Conservation (phyloP, 106 monocot species). For the Dioscorea dumetorum region DNA sequence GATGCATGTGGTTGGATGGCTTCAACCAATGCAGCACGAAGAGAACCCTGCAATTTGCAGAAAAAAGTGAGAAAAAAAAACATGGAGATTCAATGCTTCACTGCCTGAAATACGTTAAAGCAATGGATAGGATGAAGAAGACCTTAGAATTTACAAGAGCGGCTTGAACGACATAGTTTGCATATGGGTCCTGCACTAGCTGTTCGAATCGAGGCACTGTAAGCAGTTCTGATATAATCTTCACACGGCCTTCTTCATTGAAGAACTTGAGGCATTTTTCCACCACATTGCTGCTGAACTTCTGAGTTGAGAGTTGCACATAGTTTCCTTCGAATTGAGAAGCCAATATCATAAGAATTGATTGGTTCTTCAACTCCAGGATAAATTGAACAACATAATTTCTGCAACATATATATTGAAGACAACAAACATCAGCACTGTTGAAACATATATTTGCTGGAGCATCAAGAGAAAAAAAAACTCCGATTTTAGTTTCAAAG, state of each 20-base stretch:
- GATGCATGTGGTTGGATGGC: conserved; percentile 8
- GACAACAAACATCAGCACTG: too few relatives aligned
- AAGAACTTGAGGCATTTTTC: conserved; percentile 80
- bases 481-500: too few relatives aligned
- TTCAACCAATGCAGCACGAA: background rate
- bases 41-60: conserved; percentile 1
- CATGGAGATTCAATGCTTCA: background rate
- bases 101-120: too few relatives aligned
- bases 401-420: conserved; percentile 26
- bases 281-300: conserved; percentile 92
- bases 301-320: conserved; percentile 53
- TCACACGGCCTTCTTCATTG: conserved; percentile 18
- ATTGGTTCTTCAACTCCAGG: conserved; percentile 33
- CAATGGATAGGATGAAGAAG: background rate
- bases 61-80: background rate
- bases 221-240: conserved; percentile 61
- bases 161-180: conserved; percentile 86
- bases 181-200: conserved; percentile 75
- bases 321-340: conserved; percentile 54
- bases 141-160: conserved; percentile 72
- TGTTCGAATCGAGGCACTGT: conserved; percentile 43
- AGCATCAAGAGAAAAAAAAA: too few relatives aligned
- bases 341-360: conserved; percentile 25
- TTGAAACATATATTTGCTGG: too few relatives aligned
- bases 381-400: conserved; percentile 90